Evolutionary conservation across 2,329 filamentous ascomycete species (phyloP), one percentile per base, ranked within the genome.

Genomic region (Penicillium rolfsii): DNA sequence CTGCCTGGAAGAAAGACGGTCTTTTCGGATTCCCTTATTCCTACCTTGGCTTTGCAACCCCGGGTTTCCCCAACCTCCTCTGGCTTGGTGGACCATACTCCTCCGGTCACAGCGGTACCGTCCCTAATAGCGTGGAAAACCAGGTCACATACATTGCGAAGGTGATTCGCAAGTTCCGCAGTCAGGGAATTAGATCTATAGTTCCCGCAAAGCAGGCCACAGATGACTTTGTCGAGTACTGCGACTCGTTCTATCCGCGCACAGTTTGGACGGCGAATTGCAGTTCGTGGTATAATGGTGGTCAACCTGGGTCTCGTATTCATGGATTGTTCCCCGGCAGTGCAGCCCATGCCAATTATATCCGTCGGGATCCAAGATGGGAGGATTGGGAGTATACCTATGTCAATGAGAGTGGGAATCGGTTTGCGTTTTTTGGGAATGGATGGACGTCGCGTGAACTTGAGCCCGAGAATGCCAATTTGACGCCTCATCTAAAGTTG

Each of bases 231-330:
- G 66, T 76, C 48, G 73, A 74, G 26, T 76, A 78, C 55, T 74
- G 76, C 48, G 83, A 85, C 61, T 74, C 75, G 0, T 84, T 83
- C 70, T 83, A 82, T 65, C 80, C 81, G 0, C 79, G 77, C 14
- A 84, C 82, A 2, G 82, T 84, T 2, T 78, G 73, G 72, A 72
- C 73, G 0, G 74, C 63, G 1, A 84, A 85, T 58, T 91, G 89
- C 71, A 86, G 84, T 43, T 89, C 85, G 0, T 91, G 89, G 89
- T 89, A 89, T 61, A 91, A 91, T 61, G 86, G 89, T 12, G 86
- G 86, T 0, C 76, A 77, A 5, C 83, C 87, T 0, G 88, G 88
- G 0, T 83, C 81, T 0, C 78, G 87, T 4, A 86, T 91, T 26
- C 87, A 90, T 63, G 89, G 88, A 0, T 71, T 90, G 6, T 92